These are phyloP conservation scores for Wickerhamiella brachini DNA, from an alignment of 805 yeast species.

Conservation along the genomic window DNA sequence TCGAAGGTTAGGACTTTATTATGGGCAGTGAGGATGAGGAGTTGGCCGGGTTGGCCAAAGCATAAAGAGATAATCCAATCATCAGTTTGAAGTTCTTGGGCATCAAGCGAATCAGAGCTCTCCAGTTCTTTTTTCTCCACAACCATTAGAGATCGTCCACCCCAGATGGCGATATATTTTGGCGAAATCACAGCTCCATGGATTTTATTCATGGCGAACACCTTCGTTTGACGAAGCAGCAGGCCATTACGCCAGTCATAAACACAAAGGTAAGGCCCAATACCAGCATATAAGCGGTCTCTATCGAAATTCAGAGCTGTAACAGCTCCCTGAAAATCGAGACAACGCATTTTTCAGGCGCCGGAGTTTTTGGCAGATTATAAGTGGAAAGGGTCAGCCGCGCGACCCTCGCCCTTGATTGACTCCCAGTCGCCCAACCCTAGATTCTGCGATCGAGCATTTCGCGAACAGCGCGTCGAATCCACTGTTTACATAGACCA, in stretches of 20 bases:
- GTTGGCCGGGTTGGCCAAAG: constrained; percentile 29
- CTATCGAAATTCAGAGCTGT: constrained; percentile 39
- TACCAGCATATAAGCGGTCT: constrained; percentile 41
- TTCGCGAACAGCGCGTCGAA: neutral
- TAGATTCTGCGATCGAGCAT: neutral
- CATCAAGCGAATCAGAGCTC: constrained; percentile 16
- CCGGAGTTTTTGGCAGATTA: neutral
- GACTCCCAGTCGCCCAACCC: neutral
- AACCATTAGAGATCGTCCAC: constrained; percentile 49
- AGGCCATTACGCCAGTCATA: constrained; percentile 33
- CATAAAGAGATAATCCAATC: constrained; percentile 72
- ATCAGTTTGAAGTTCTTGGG: constrained; percentile 28
- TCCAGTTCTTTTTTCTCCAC: constrained; percentile 21
- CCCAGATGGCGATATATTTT: constrained; percentile 36
- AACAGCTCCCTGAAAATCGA: constrained; percentile 39
- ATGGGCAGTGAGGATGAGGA: constrained; percentile 64
- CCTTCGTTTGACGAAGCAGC: constrained; percentile 28
- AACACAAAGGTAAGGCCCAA: constrained; percentile 53
- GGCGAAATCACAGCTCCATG: constrained; percentile 50
- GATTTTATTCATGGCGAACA: constrained; percentile 63
- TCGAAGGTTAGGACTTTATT: constrained; percentile 41
- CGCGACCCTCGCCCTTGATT: neutral
- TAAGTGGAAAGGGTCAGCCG: neutral
- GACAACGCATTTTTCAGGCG: neutral
- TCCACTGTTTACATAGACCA: neutral